Evolutionary conservation across 441 rosid species (phyloP).

Genomic region (Macaranga tanarius): DNA sequence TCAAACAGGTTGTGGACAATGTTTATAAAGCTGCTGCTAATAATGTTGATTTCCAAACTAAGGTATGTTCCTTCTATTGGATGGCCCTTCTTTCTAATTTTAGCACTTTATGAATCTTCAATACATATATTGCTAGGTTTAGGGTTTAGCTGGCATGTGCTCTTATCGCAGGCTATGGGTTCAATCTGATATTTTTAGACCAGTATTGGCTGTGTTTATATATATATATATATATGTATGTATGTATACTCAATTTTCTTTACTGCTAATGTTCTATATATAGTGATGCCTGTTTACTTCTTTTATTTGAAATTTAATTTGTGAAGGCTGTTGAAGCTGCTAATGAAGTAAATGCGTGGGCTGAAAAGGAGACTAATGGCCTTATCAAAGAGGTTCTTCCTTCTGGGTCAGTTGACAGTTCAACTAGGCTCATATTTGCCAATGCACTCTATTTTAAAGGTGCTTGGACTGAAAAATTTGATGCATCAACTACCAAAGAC

Average conservation of each 20-base stretch:
- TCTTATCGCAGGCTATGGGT: too few species aligned
- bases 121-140: neutral
- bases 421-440: constrained; percentile 59
- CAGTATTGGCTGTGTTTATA: too few species aligned
- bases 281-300: neutral
- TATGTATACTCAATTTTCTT: neutral
- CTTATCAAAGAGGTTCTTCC: constrained; percentile 74
- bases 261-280: neutral
- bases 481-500: constrained; percentile 52
- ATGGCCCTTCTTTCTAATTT: neutral
- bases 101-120: neutral
- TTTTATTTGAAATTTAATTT: constrained; percentile 6
- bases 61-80: constrained; percentile 37
- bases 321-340: constrained; percentile 65
- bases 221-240: too few species aligned
- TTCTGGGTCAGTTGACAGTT: constrained; percentile 49
- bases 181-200: too few species aligned
- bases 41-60: constrained; percentile 65
- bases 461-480: constrained; percentile 71
- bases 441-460: constrained; percentile 89
- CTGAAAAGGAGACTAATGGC: constrained; percentile 66
- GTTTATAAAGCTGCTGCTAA: constrained; percentile 59
- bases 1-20: constrained; percentile 51
- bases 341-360: constrained; percentile 69
- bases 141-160: neutral